A percentile compares a stretch with the other conserved stretches of the same genome.
Evolutionary conservation across 2,329 filamentous ascomycete species (phyloP).

Genomic region (Piedraia hortae): DNA sequence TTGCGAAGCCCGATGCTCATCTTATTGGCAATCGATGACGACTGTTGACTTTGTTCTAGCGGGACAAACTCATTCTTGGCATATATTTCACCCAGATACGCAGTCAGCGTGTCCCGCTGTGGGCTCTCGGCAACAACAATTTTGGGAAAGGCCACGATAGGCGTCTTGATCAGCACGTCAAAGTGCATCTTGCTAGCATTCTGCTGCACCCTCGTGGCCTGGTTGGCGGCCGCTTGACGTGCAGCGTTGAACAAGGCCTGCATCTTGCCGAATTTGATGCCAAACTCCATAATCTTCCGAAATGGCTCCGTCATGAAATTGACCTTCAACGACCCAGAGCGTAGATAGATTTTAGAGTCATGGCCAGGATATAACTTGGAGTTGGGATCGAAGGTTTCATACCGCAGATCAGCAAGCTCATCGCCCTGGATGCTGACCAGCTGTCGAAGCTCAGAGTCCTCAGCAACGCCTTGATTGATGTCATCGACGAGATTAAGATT

Average conservation of each 20-base stretch:
- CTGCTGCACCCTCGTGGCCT: constrained; percentile 80
- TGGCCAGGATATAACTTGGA: constrained; percentile 70
- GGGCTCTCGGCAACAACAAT: constrained; percentile 41
- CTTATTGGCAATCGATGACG: constrained; percentile 54
- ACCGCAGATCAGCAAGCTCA: constrained; percentile 86
- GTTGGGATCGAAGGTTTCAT: constrained; percentile 70
- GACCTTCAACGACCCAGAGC: constrained; percentile 82
- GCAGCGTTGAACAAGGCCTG: constrained; percentile 96
- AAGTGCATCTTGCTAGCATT: constrained; percentile 78
- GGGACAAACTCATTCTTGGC: constrained; percentile 79
- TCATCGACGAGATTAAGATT: constrained; percentile 79
- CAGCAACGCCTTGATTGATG: constrained; percentile 66
- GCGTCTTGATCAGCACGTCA: constrained; percentile 76
- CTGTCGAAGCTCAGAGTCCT: constrained; percentile 53
- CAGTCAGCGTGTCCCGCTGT: constrained; percentile 60
- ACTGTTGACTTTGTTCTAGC: constrained; percentile 43
- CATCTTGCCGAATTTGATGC: constrained; percentile 99
- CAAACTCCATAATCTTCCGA: constrained; percentile 89
- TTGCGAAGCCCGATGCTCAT: constrained; percentile 78
- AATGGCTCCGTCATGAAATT: constrained; percentile 96
- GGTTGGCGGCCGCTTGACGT: constrained; percentile 72
- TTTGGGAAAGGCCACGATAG: constrained; percentile 82
- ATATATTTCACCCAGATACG: constrained; percentile 91
- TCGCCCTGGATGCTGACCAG: constrained; percentile 87
- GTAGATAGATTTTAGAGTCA: constrained; percentile 68